Conservation (phyloP, 2,329 filamentous ascomycete genomes). For the Alternaria gaisen region DNA sequence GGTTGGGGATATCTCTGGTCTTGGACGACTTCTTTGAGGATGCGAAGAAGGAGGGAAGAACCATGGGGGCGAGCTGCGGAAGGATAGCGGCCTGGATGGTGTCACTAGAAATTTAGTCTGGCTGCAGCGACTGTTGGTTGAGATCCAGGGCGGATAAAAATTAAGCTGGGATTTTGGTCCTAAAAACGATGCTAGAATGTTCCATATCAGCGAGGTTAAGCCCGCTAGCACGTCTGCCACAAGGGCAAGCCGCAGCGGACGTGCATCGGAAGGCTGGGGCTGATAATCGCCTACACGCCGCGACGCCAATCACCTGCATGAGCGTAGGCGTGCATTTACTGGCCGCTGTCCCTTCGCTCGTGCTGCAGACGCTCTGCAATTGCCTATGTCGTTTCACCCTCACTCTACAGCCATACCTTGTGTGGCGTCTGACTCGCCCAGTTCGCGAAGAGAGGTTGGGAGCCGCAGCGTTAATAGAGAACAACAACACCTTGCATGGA, state of each 20-base stretch:
- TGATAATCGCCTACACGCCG: constrained; percentile 11
- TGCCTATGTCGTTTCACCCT: background rate
- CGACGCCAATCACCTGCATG: constrained; percentile 21
- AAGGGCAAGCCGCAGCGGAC: constrained; percentile 31
- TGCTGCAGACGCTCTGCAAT: constrained; percentile 1
- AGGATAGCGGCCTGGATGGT: constrained; percentile 33
- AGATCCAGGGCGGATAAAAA: constrained; percentile 38
- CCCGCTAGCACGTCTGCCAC: constrained; percentile 28
- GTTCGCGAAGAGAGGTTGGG: constrained; percentile 38
- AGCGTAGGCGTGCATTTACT: background rate
- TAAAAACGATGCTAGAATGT: constrained; percentile 46
- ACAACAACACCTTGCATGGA: constrained; percentile 29
- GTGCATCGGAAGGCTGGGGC: constrained; percentile 36
- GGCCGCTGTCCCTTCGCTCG: background rate
- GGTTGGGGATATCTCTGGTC: constrained; percentile 33
- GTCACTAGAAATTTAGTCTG: constrained; percentile 43
- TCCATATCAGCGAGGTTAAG: constrained; percentile 34
- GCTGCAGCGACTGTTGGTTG: constrained; percentile 42
- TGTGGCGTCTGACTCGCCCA: constrained; percentile 16
- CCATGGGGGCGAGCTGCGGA: constrained; percentile 42
- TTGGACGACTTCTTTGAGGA: constrained; percentile 48
- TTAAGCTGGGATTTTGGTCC: constrained; percentile 28
- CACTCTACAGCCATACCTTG: background rate
- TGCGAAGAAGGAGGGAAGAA: constrained; percentile 51
- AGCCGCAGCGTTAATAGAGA: constrained; percentile 35